Evolutionary conservation across 2,329 filamentous ascomycete genomes (phyloP).

Genomic region (Microsporum ferrugineum): DNA sequence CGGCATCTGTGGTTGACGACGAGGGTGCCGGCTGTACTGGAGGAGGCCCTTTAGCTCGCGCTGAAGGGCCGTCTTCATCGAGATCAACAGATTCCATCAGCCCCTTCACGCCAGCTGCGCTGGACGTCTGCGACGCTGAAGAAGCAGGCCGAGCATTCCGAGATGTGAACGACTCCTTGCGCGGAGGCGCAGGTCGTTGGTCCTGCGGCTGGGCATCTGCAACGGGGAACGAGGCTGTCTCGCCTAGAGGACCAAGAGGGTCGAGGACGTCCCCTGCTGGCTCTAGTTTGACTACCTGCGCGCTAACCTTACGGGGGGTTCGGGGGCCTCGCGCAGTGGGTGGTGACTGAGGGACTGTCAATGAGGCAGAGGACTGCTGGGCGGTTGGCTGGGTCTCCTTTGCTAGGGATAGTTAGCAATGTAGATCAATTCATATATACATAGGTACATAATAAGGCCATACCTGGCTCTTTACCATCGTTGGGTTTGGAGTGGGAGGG

Average conservation of each 20-base stretch:
- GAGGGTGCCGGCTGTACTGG: conserved; percentile 43
- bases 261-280: conserved; percentile 52
- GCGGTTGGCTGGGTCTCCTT: conserved; percentile 15
- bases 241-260: conserved; percentile 49
- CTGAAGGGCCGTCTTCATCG: conserved; percentile 51
- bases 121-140: conserved; percentile 36
- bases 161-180: conserved; percentile 42
- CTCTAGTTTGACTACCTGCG: conserved; percentile 51
- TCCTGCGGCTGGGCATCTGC: conserved; percentile 26
- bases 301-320: conserved; percentile 46
- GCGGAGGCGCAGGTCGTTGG: conserved; percentile 47
- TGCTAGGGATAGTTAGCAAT: conserved; percentile 7
- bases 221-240: conserved; percentile 26
- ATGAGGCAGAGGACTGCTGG: conserved; percentile 17
- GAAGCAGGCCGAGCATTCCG: conserved; percentile 30
- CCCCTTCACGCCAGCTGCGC: conserved; percentile 35
- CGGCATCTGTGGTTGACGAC: conserved; percentile 27
- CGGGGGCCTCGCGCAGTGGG: conserved; percentile 40
- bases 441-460: background rate
- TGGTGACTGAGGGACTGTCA: conserved; percentile 38
- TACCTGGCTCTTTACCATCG: conserved; percentile 20
- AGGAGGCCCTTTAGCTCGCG: conserved; percentile 49
- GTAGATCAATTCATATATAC: background rate
- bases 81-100: conserved; percentile 55
- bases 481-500: conserved; percentile 32